phyloP scores from a whole-genome alignment of 805 yeast genomes.

The Saitoella complicata region DNA sequence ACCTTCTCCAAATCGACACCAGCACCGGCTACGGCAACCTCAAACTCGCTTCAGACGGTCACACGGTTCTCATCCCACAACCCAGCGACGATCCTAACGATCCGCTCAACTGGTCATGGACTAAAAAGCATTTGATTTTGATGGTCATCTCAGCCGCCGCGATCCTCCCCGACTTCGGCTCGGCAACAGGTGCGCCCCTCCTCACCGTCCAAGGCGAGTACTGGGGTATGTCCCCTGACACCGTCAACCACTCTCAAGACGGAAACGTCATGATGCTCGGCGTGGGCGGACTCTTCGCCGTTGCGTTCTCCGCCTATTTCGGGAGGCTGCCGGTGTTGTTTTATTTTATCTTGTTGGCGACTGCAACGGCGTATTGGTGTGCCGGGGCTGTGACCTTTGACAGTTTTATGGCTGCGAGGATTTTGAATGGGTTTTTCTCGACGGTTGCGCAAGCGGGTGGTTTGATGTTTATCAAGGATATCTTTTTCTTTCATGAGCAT shows the following conservation, averaged over 20 bases:
- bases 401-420: conserved; percentile 8
- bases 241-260: conserved; percentile 1
- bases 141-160: neutral
- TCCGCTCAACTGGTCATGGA: conserved; percentile 22
- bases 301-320: neutral
- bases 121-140: conserved; percentile 11
- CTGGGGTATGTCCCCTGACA: neutral
- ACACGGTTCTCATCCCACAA: conserved; percentile 23
- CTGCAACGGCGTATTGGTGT: conserved; percentile 1
- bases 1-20: too few relatives aligned
- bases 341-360: neutral
- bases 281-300: neutral
- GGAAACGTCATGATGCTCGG: neutral
- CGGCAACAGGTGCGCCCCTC: neutral
- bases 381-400: neutral
- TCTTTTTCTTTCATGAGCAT: conserved; percentile 36
- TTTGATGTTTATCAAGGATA: conserved; percentile 32
- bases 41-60: conserved; percentile 3
- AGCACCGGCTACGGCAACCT: too few relatives aligned
- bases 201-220: neutral
- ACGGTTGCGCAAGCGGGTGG: conserved; percentile 28
- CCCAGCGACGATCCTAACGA: conserved; percentile 27
- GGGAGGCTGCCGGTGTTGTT: conserved; percentile 1
- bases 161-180: neutral
- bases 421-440: conserved; percentile 20